These are phyloP conservation scores for Fusarium falciforme DNA, from an alignment of 2,329 filamentous ascomycete species.

Conservation along the genomic window DNA sequence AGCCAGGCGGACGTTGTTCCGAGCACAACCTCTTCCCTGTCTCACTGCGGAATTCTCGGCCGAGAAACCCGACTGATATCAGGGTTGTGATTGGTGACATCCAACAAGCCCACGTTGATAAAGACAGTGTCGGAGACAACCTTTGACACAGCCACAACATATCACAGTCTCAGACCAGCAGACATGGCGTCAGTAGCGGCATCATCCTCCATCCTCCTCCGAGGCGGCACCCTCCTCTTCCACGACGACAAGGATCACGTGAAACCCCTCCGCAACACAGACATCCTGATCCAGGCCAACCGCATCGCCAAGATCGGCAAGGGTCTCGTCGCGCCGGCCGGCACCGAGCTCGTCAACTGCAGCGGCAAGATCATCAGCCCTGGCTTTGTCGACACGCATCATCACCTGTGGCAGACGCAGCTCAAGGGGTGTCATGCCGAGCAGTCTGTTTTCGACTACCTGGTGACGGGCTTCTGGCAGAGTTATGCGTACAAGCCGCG, in stretches of 20 bases:
- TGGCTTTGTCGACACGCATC: conserved; percentile 30
- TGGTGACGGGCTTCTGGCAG: conserved; percentile 11
- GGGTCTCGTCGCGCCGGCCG: not conserved
- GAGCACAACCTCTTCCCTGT: not conserved
- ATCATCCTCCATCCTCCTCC: conserved; percentile 5
- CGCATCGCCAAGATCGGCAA: conserved; percentile 12
- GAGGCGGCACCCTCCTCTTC: conserved; percentile 4
- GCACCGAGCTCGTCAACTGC: conserved; percentile 11
- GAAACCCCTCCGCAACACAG: not conserved
- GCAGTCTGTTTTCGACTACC: conserved; percentile 3
- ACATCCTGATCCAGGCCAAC: conserved; percentile 16
- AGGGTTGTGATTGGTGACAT: not conserved
- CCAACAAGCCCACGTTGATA: not conserved
- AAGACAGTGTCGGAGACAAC: not conserved
- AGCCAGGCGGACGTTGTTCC: not conserved
- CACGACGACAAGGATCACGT: conserved; percentile 12
- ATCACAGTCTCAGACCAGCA: not conserved
- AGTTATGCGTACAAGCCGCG: conserved; percentile 5
- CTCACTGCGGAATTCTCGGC: not conserved
- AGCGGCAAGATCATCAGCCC: conserved; percentile 23
- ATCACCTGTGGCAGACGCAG: conserved; percentile 28
- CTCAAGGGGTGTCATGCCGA: conserved; percentile 8
- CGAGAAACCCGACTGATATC: not conserved
- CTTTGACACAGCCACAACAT: not conserved
- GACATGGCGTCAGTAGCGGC: not conserved